Percentiles rank a stretch among this genome's conserved stretches.
These are phyloP conservation scores for Cyberlindnera suaveolens DNA, from an alignment of 805 yeast species.

Conservation along the genomic window DNA sequence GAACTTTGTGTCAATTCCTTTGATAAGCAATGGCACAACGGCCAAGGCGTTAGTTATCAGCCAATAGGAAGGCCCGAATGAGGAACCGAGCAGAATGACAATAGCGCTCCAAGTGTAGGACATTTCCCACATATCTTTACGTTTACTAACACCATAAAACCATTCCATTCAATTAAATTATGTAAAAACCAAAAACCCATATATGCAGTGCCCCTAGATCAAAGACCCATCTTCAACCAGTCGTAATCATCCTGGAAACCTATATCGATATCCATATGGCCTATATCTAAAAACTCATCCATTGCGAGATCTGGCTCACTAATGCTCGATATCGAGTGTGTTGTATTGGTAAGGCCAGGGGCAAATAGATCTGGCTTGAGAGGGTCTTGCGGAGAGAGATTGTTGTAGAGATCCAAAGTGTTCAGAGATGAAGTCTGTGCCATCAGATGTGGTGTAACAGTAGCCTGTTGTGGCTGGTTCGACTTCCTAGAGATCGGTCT, in stretches of 20 bases:
- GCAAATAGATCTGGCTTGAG: background rate
- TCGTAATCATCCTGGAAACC: conserved; percentile 14
- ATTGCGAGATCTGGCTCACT: conserved; percentile 14
- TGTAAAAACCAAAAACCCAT: no score
- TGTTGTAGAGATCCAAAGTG: conserved; percentile 2
- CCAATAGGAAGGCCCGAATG: no score
- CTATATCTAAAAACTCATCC: conserved; percentile 12
- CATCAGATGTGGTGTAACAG: conserved; percentile 1
- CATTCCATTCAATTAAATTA: no score
- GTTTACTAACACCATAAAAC: no score
- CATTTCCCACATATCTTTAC: no score
- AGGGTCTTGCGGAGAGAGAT: conserved; percentile 4
- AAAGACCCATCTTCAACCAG: conserved; percentile 21
- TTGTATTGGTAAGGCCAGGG: conserved; percentile 1
- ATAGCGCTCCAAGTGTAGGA: no score
- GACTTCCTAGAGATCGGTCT: conserved; percentile 44
- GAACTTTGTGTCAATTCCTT: no score
- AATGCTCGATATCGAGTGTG: conserved; percentile 9
- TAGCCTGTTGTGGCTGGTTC: background rate
- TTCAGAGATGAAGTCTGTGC: conserved; percentile 1
- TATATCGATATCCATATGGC: conserved; percentile 8
- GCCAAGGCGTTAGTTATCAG: no score
- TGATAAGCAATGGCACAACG: no score
- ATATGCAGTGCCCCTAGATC: background rate
- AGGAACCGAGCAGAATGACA: no score